phyloP scores from a whole-genome alignment of 257 asterid species.

The Primulina huaijiensis region DNA sequence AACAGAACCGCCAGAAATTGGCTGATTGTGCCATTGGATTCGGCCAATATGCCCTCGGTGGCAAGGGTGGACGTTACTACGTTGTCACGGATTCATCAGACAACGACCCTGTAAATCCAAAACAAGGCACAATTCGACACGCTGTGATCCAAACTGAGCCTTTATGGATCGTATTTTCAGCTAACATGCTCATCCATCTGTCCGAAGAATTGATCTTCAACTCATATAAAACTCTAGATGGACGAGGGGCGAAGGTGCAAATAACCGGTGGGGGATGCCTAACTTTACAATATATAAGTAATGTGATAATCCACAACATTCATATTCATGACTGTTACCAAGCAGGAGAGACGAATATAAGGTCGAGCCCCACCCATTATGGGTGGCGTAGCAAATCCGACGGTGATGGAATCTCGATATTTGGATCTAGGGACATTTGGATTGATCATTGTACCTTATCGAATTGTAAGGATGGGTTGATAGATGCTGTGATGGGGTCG shows the following conservation, averaged over 20 bases:
- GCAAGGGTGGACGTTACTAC: not conserved
- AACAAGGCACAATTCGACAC: constrained; percentile 38
- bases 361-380: not conserved
- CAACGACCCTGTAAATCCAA: not conserved
- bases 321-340: not conserved
- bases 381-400: not conserved
- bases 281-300: not conserved
- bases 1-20: not conserved
- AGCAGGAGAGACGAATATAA: not conserved
- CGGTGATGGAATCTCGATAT: not conserved
- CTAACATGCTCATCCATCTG: constrained; percentile 36
- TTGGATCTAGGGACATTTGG: not conserved
- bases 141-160: constrained; percentile 42
- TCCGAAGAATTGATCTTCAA: constrained; percentile 37
- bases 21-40: not conserved
- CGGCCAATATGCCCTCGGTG: not conserved
- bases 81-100: not conserved
- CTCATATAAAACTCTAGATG: constrained; percentile 39
- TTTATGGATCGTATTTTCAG: constrained; percentile 38
- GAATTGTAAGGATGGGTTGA: not conserved
- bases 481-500: not conserved
- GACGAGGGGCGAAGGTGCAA: constrained; percentile 32
- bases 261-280: not conserved
- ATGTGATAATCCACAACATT: not conserved
- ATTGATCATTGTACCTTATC: not conserved